A percentile compares a stretch with the other conserved stretches of the same genome.
Conservation (phyloP, 495 filamentous ascomycete genomes). For the Lasiosphaeriaceae sp. region DNA sequence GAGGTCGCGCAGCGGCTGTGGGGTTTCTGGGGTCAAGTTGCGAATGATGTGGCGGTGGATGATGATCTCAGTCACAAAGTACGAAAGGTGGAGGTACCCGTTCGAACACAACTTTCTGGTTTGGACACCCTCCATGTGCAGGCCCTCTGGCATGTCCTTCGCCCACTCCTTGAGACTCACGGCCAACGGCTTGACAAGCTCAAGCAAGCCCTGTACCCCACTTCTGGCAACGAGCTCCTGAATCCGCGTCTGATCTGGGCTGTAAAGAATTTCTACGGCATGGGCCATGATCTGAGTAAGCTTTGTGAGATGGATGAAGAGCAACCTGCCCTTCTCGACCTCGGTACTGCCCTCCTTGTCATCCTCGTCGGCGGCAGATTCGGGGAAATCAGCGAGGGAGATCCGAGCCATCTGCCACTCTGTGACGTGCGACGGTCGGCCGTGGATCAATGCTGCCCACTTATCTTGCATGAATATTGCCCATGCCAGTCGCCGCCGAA, state of each 20-base stretch:
- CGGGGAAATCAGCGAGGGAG: slow-evolving; percentile 57
- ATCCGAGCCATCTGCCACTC: slow-evolving; percentile 64
- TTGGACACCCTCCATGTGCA: slow-evolving; percentile 48
- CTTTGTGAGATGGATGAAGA: slow-evolving; percentile 57
- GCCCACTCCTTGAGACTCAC: slow-evolving; percentile 61
- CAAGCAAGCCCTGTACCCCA: slow-evolving; percentile 44
- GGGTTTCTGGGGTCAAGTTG: slow-evolving; percentile 38
- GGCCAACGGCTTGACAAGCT: slow-evolving; percentile 60
- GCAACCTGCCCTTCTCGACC: slow-evolving; percentile 50
- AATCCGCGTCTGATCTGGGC: slow-evolving; percentile 12
- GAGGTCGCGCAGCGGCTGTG: slow-evolving; percentile 61
- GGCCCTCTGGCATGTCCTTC: slow-evolving; percentile 46
- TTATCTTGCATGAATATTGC: slow-evolving; percentile 74
- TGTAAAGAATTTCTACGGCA: slow-evolving; percentile 57
- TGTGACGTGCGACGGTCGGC: slow-evolving; percentile 64
- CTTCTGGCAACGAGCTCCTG: slow-evolving; percentile 13
- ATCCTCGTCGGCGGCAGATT: slow-evolving; percentile 45
- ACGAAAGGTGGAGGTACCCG: slow-evolving; percentile 63
- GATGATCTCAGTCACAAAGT: slow-evolving; percentile 64
- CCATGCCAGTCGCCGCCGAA: slow-evolving; percentile 68
- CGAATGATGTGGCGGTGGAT: slow-evolving; percentile 62
- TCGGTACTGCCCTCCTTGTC: slow-evolving; percentile 50
- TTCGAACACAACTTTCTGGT: slow-evolving; percentile 36
- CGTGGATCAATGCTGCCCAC: slow-evolving; percentile 66
- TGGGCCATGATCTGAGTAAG: slow-evolving; percentile 59